Base-by-base conservation (phyloP, 345 rosid species). In the Citrus hindsii region DNA sequence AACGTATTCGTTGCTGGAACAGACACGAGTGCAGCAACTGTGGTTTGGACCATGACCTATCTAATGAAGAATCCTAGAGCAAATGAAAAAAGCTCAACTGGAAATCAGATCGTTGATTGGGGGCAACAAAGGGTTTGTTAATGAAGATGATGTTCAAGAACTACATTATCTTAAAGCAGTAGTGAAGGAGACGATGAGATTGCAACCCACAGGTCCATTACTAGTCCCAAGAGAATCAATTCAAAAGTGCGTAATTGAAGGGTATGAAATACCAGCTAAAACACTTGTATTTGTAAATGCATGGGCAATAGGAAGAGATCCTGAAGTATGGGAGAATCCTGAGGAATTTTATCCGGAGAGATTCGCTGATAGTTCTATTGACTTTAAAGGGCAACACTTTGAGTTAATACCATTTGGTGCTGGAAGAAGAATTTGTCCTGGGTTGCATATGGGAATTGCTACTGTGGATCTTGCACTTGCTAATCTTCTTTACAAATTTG, bases 171-270 rank as follows among this genome's bases (percentile, higher is more conserved):
- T 89, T 35, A 83, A 82, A 55, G 88, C 89, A 0, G 81, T 87
- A 25, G 81, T 86, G 27, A 87, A 86, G 77, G 90, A 86, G 79
- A 79, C 85, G 21, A 77, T 80, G 84, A 78, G 87, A 40, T 38
- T 42, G 6, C 69, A 75, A 9, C 77, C 79, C 0, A 2, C 53
- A 0, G 82, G 2, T 9, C 81, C 82, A 28, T 33, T 87, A 24
- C 76, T 80, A 22, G 0, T 67, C 4, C 73, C 73, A 19, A n/a
- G 73, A 53, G 79, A 76, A 76, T 7, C 65, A 21, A 76, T 7
- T 0, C 65, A 62, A 1, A 75, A 63, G 5, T 76, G 73, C 73
- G 5, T 14, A 7, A 6, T 67, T 3, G 53, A 53, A 0, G 79
- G 55, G 19, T 75, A 75, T 27, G 70, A 19, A 22, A 63, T 75